Percentiles rank a stretch among this genome's conserved stretches.
Evolutionary conservation across 169 alveolate species (phyloP).

Genomic region (Eimeria mitis): DNA sequence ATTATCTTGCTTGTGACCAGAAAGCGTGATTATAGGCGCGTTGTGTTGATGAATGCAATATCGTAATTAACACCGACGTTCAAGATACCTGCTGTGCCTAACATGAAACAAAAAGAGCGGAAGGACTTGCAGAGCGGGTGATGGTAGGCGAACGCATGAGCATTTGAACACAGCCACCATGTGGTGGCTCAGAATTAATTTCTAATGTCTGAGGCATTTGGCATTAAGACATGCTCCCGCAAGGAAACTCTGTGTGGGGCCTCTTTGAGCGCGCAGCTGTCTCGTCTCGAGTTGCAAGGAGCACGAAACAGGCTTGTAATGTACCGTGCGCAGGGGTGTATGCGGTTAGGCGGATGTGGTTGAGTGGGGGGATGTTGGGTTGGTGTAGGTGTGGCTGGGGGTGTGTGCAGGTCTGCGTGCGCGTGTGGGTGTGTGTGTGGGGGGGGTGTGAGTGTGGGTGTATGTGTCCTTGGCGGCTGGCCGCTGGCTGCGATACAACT

Average conservation of each 20-base stretch:
- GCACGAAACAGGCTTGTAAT: no score
- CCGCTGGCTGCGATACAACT: not conserved
- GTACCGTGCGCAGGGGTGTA: no score
- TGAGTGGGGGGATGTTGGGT: no score
- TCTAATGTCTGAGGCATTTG: not conserved
- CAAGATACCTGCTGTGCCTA: not conserved
- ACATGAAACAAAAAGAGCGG: no score
- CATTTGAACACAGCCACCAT: not conserved
- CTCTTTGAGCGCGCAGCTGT: not conserved
- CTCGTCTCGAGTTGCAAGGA: no score
- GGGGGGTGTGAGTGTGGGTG: no score
- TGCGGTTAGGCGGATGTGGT: no score
- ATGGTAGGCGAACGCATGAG: not conserved
- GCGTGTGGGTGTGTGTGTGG: no score
- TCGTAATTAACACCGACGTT: not conserved
- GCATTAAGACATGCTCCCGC: not conserved
- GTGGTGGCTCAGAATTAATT: not conserved
- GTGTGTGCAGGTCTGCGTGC: no score
- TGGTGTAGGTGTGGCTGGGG: no score
- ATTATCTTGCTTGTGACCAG: not conserved
- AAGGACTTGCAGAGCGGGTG: not conserved
- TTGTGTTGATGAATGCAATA: no score
- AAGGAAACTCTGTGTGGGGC: not conserved
- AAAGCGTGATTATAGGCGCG: not conserved
- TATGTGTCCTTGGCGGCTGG: no score